Evolutionary conservation across 495 filamentous ascomycete genomes (phyloP).

Genomic region (Amorphotheca resinae): DNA sequence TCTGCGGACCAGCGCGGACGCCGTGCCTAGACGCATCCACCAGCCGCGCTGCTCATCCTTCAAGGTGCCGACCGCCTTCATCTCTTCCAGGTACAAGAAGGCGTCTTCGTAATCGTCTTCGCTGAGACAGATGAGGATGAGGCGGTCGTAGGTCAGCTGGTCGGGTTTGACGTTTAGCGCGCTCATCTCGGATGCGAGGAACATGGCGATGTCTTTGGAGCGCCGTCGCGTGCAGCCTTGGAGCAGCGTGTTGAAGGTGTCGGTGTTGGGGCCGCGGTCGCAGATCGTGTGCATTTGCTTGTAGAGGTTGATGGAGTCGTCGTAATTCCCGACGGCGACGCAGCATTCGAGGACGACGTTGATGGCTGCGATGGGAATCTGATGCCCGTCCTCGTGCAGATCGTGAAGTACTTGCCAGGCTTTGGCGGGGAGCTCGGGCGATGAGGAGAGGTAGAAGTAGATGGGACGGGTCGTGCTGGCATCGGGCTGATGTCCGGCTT

Average conservation of each 20-base stretch:
- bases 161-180: slow-evolving; percentile 47
- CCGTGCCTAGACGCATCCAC: slow-evolving; percentile 20
- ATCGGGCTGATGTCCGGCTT: slow-evolving; percentile 39
- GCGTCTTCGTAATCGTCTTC: slow-evolving; percentile 42
- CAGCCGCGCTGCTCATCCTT: slow-evolving; percentile 10
- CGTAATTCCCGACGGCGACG: slow-evolving; percentile 29
- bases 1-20: slow-evolving; percentile 2
- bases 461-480: slow-evolving; percentile 47
- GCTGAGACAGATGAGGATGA: slow-evolving; percentile 53
- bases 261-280: slow-evolving; percentile 40
- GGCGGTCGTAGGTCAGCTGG: slow-evolving; percentile 48
- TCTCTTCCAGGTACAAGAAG: slow-evolving; percentile 43
- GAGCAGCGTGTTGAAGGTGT: slow-evolving; percentile 57
- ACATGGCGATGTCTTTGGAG: slow-evolving; percentile 46
- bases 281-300: slow-evolving; percentile 54
- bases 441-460: slow-evolving; percentile 24
- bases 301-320: slow-evolving; percentile 54
- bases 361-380: slow-evolving; percentile 42
- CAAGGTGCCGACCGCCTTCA: slow-evolving; percentile 25
- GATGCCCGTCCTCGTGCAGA: slow-evolving; percentile 32
- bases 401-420: slow-evolving; percentile 42
- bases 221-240: slow-evolving; percentile 27
- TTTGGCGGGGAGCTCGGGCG: slow-evolving; percentile 22
- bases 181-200: slow-evolving; percentile 63
- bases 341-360: slow-evolving; percentile 51